Evolutionary conservation across 768 basidiomycete genomes (phyloP), one percentile per base, ranked within the genome.

Genomic region (Strobilomyces dryophilus): DNA sequence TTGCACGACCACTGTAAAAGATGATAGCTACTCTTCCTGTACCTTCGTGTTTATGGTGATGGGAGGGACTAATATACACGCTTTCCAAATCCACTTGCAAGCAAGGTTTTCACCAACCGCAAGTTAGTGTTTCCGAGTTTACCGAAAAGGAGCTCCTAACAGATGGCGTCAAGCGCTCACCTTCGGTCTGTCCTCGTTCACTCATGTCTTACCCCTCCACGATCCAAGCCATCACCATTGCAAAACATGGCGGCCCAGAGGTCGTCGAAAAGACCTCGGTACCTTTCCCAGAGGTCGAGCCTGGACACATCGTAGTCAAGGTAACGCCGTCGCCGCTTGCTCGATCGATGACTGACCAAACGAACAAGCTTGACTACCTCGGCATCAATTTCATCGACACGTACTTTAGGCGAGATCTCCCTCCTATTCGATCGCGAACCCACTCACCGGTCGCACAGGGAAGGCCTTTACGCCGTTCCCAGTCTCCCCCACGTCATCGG

Each of bases 321-420:
- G 71, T 72, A 49, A 29, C 12, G 4, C 35, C 48, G 1, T 42
- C 37, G 6, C n/a, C 27, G 26, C 5, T n/a, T 41, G 1, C 11
- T n/a, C 29, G 26, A 8, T 27, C 14, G 12, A 26, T 8, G 9
- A 37, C 57, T 55, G 20, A 60, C 46, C 10, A 32, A 15, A 8
- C 15, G 15, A 47, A 34, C 45, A 62, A 87, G 87, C 75, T 84
- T 21, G 82, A 90, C 59, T 92, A 84, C 60, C 72, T 78, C 9
- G 91, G 90, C 8, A 79, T 95, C 61, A 97, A 97, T 74, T 97
- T 89, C 66, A 92, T 88, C 64, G 88, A 90, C 65, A 84, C 82
- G 41, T 95, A 97, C 68, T 83, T 79, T 64, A 77, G 93, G 81
- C 85, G 71, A 67, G 71, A 60, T 36, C 12, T 10, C 18, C 24